phyloP scores from a whole-genome alignment of 1,284 basidiomycete species.

The Trichosporon asahii region DNA sequence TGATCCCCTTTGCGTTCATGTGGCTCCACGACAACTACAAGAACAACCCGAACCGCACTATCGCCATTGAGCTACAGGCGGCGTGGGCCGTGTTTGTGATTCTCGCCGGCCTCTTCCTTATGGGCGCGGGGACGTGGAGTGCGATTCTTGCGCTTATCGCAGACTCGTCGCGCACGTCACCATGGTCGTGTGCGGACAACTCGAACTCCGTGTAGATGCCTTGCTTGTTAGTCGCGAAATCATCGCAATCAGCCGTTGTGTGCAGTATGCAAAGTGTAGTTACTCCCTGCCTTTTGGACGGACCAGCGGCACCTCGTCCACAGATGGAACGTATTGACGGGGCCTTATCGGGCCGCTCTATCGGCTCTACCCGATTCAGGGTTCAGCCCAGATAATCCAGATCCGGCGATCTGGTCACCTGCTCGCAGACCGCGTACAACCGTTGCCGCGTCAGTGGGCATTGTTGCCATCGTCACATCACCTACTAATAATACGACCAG shows the following conservation, averaged over 20 bases:
- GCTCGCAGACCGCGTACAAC: neutral
- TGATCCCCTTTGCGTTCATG: slow-evolving; percentile 30
- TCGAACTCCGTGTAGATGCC: neutral
- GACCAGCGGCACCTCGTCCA: no score
- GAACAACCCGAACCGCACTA: slow-evolving; percentile 1
- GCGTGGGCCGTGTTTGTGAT: slow-evolving; percentile 20
- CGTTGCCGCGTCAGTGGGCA: neutral
- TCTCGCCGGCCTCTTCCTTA: slow-evolving; percentile 30
- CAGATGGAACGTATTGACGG: no score
- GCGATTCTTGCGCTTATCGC: slow-evolving; percentile 31
- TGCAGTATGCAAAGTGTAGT: neutral
- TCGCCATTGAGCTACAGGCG: neutral
- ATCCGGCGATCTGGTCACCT: neutral
- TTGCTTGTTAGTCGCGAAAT: neutral
- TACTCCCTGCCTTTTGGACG: neutral
- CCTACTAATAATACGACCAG: neutral
- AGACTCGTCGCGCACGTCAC: slow-evolving; percentile 23
- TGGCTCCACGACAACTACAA: slow-evolving; percentile 34
- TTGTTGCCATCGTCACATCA: neutral
- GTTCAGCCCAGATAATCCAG: neutral
- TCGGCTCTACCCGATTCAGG: neutral
- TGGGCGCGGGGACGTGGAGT: slow-evolving; percentile 37
- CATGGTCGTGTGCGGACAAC: slow-evolving; percentile 40
- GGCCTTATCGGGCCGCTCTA: no score
- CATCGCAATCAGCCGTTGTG: neutral